phyloP scores from a whole-genome alignment of 257 asterid species.

The Agastache rugosa region DNA sequence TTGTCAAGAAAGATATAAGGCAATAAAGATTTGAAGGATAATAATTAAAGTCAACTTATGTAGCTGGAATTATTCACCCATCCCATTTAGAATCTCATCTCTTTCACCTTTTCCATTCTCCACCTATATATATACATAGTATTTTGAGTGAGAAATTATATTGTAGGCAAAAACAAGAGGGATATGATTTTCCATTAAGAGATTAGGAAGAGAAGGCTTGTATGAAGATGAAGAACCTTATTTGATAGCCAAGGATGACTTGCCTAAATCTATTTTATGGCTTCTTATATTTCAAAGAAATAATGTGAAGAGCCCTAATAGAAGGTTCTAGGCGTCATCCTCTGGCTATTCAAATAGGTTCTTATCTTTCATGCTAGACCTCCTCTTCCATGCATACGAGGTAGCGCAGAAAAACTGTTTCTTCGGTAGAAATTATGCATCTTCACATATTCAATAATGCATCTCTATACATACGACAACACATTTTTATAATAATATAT shows the following conservation, averaged over 20 bases:
- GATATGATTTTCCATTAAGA: background rate
- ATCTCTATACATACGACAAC: too few species aligned
- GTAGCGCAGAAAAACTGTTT: too few species aligned
- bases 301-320: constrained; percentile 7
- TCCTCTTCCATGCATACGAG: background rate
- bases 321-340: constrained; percentile 53
- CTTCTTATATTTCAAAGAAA: background rate
- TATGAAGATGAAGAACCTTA: constrained; percentile 54
- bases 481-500: too few species aligned
- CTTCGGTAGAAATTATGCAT: too few species aligned
- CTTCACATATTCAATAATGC: too few species aligned
- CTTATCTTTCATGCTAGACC: constrained; percentile 30
- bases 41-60: constrained; percentile 31
- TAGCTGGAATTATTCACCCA: constrained; percentile 24
- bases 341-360: constrained; percentile 34
- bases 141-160: background rate
- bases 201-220: constrained; percentile 48
- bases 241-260: constrained; percentile 77
- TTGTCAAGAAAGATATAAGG: background rate
- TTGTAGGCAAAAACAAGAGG: background rate
- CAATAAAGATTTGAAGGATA: background rate
- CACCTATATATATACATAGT: constrained; percentile 14
- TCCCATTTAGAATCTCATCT: constrained; percentile 35
- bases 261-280: constrained; percentile 49
- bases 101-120: constrained; percentile 23